Evolutionary conservation across 139 green algal genomes (phyloP), one percentile per base, ranked within the genome.

Genomic region (Marvania coccoides): DNA sequence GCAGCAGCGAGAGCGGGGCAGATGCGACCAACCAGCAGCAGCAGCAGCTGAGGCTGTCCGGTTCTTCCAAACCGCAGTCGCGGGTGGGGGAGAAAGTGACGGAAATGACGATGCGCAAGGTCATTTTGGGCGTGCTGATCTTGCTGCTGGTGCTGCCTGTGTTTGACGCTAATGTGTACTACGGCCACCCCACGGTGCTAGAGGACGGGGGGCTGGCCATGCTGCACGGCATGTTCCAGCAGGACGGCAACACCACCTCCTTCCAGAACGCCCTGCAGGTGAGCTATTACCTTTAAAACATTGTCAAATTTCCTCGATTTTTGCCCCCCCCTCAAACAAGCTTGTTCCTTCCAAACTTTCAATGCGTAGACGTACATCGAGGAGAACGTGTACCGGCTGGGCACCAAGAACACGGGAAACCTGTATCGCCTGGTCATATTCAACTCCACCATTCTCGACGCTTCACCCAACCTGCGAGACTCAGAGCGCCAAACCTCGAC

Each of bases 41-140:
- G 13, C 65, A 74, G 47, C 65, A 69, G 28, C 64, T 23, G 42
- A 87, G 58, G 55, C 55, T 30, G 36, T 33, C 37, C 34, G 6
- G 15, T 28, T 12, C 38, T 12, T 12, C 9, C 54, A 58, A 63
- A 6, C 47, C 24, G 19, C 64, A 77, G 39, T 87, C 78, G 6
- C 69, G 85, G 1, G 91, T 98, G 33, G 91, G 91, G 0, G 77
- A 95, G 80, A 89, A 85, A 61, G 85, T 98, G 26, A 85, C 88
- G 5, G 90, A 98, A 48, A 76, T 97, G 29, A 96, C 85, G 30
- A 93, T 90, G 34, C 74, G 80, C 4, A 83, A 90, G 28, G 87
- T 80, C 33, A 58, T 80, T 7, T 69, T 92, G 37, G 83, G 83
- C 15, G 79, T 97, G 12, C 81, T 97, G 38, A 54, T 84, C 34